Base-by-base conservation (phyloP, 2,329 filamentous ascomycete genomes). In the Aspergillus tubingensis region DNA sequence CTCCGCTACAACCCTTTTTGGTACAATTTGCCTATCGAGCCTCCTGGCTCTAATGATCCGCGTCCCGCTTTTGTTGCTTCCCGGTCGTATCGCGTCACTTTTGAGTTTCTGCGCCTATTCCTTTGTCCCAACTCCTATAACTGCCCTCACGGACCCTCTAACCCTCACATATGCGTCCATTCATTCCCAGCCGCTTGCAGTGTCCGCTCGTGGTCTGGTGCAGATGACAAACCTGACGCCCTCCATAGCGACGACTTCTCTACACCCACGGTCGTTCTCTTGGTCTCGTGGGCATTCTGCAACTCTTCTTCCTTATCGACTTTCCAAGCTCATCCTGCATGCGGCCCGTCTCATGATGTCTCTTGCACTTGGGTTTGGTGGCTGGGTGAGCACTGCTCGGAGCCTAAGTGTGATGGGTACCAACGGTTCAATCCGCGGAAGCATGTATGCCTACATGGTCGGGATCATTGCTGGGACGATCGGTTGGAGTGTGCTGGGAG, bases 341-440 rank as follows among this genome's bases (percentile, higher is more conserved):
- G 92, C 94, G 3, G 95, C 92, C 1, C 87, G 94, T 17, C 91
- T 94, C 73, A 90, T 97, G 70, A 96, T 97, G 86, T 91, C 92
- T 0, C 87, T 93, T 50, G 91, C 88, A 0, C 85, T 99, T 30
- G 94, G 94, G 0, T 96, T 98, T 70, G 93, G 91, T 3, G 94
- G 92, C n/a, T 99, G 95, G 95, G 91, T 98, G 8, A 90, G 91
- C 50, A 96, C 93, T 38, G 93, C 95, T 10, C 88, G 91, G 64
- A 88, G 90, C 76, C 81, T 97, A 3, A 82, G 84, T 54, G 81
- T 95, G 19, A 61, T 87, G 76, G 59, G 83, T 81, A 69, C 73
- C 59, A 68, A 67, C 52, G 63, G 76, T 57, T 69, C 69, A 6
- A 65, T 89, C 54, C 86, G 86, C 49, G 95, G 95, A 8, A 96